These are phyloP conservation scores for Solanum sparsipilum DNA, from an alignment of 257 asterid genomes.

Conservation along the genomic window DNA sequence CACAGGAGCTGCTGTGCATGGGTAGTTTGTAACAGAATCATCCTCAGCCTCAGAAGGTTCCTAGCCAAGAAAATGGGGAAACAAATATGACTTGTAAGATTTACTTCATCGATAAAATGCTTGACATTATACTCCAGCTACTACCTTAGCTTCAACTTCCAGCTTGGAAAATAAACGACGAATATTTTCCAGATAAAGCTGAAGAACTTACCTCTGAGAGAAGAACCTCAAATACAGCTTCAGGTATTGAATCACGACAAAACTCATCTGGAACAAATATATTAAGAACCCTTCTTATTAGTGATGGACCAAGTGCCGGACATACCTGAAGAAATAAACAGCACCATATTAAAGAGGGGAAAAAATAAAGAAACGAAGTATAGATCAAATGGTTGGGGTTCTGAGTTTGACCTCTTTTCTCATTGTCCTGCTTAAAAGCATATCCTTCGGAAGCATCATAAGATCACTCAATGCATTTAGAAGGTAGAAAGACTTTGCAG, in stretches of 20 bases:
- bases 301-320: conserved; percentile 49
- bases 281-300: conserved; percentile 59
- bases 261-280: conserved; percentile 67
- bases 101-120: background rate
- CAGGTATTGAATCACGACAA: conserved; percentile 66
- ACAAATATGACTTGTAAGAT: background rate
- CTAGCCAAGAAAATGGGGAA: conserved; percentile 9
- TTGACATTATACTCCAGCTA: background rate
- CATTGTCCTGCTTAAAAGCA: conserved; percentile 47
- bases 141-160: background rate
- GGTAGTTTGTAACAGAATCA: conserved; percentile 35
- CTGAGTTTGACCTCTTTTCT: conserved; percentile 54
- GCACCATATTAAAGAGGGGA: background rate
- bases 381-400: background rate
- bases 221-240: conserved; percentile 55
- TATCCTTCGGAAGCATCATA: conserved; percentile 94
- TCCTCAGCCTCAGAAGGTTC: conserved; percentile 38
- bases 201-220: conserved; percentile 43
- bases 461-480: conserved; percentile 81
- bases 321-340: conserved; percentile 39
- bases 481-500: conserved; percentile 53
- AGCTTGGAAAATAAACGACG: background rate
- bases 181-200: background rate
- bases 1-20: conserved; percentile 50
- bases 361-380: background rate